Conservation (phyloP, 305 asterid species). For the Galium porrigens region DNA sequence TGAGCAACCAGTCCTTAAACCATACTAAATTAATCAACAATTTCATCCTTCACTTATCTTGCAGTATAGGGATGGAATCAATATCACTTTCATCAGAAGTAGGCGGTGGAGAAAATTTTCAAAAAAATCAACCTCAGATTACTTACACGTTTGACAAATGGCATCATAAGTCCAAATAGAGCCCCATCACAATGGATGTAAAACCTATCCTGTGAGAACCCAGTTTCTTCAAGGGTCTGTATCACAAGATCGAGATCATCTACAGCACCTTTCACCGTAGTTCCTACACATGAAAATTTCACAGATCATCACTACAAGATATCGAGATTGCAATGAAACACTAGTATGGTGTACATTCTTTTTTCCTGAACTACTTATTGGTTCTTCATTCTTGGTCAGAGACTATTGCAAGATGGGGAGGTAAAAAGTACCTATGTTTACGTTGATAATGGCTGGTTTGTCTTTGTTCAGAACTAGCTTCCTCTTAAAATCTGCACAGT, state of each 20-base stretch:
- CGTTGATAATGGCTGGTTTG: conserved; percentile 83
- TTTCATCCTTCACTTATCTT: too few relatives aligned
- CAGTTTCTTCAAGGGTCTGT: conserved; percentile 62
- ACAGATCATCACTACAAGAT: conserved; percentile 9
- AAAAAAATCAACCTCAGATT: conserved; percentile 8
- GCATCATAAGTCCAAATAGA: conserved; percentile 88
- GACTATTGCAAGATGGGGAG: not conserved
- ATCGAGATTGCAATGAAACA: conserved; percentile 8
- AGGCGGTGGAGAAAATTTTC: not conserved
- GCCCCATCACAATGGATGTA: conserved; percentile 93
- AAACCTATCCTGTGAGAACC: conserved; percentile 62
- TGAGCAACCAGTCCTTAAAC: not conserved
- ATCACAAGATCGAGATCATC: conserved; percentile 91
- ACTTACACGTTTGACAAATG: conserved; percentile 68
- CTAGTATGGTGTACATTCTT: not conserved
- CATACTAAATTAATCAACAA: too few relatives aligned
- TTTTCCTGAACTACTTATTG: not conserved
- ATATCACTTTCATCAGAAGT: not conserved
- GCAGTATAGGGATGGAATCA: not conserved
- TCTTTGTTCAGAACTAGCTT: conserved; percentile 55
- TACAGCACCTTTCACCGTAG: conserved; percentile 90
- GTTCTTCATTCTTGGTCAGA: not conserved
- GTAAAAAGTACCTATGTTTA: conserved; percentile 47
- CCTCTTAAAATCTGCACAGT: conserved; percentile 52
- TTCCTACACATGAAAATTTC: conserved; percentile 41